Base-by-base conservation (phyloP, 768 basidiomycete genomes). In the Hirschioporus abietinus region DNA sequence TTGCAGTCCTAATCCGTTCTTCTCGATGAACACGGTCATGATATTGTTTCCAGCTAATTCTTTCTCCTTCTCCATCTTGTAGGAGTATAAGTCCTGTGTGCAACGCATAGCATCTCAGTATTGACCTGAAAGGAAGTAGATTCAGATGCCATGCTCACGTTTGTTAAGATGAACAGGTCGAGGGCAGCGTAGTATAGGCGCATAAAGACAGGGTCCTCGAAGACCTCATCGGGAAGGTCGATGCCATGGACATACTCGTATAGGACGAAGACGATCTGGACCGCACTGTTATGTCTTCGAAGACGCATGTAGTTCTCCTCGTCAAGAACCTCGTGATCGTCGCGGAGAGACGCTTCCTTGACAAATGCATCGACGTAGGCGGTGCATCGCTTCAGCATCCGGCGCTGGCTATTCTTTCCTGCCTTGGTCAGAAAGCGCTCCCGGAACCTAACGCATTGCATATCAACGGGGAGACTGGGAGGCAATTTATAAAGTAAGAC, bases 151-250 rank as follows among this genome's bases (percentile, higher is more conserved):
- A 34, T 24, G 76, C 84, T 75, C 68, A 90, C 89, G 74, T 91
- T 91, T 24, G 88, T 78, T 88, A 85, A 90, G 75, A 84, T 86
- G 64, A 91, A 84, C 70, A 88, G 79, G 73, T 91, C 89, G 58
- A 82, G 82, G 10, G 85, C 87, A 7, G 85, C 83, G 72, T 81
- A 83, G 70, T 87, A 84, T 42, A 86, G 81, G 57, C 79, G 78
- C 72, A 79, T 77, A 71, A 90, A 85, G 17, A 71, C 75, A 23
- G 84, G 78, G 73, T 91, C 80, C 61, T 86, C 78, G 68, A 85
- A 85, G 20, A 90, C 80, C 64, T 84, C 80, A 65, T 90, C 84
- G 12, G 86, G 85, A 35, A 90, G 78, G 73, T 91, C 86, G 61
- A 88, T 81, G 60, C 82, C 85, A 61, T 87, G 80, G 64, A 80